phyloP scores from a whole-genome alignment of 805 yeast species.

The Zygosaccharomyces gambellarensis region DNA sequence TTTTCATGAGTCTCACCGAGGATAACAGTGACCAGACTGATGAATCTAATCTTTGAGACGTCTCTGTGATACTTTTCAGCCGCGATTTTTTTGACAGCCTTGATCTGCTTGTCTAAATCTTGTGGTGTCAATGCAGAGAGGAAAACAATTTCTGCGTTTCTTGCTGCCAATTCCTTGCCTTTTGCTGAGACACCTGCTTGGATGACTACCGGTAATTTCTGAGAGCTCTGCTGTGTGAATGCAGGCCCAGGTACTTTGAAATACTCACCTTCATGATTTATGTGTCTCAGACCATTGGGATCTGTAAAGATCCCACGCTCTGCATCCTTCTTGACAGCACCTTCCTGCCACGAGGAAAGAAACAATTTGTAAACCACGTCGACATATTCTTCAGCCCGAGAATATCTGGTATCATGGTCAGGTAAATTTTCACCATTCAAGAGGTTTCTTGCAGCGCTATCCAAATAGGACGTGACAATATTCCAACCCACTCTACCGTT shows the following conservation, averaged over 20 bases:
- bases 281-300: slow-evolving; percentile 39
- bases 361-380: slow-evolving; percentile 40
- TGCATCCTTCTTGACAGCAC: slow-evolving; percentile 30
- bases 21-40: slow-evolving; percentile 37
- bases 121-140: slow-evolving; percentile 35
- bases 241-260: slow-evolving; percentile 43
- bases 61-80: slow-evolving; percentile 35
- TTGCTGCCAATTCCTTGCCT: slow-evolving; percentile 42
- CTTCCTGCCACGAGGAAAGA: slow-evolving; percentile 43
- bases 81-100: slow-evolving; percentile 34
- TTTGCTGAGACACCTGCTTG: slow-evolving; percentile 43
- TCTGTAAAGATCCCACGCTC: slow-evolving; percentile 36
- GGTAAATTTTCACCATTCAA: slow-evolving; percentile 37
- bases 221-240: slow-evolving; percentile 42
- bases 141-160: slow-evolving; percentile 42
- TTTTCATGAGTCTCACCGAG: slow-evolving; percentile 41
- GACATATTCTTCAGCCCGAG: slow-evolving; percentile 38
- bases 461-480: slow-evolving; percentile 42
- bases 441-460: slow-evolving; percentile 40
- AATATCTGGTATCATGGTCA: slow-evolving; percentile 21
- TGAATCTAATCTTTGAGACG: slow-evolving; percentile 36
- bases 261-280: slow-evolving; percentile 40
- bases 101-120: slow-evolving; percentile 29
- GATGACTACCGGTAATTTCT: slow-evolving; percentile 41
- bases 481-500: slow-evolving; percentile 46